Evolutionary conservation across 2,329 filamentous ascomycete species (phyloP), one percentile per base, ranked within the genome.

Genomic region (Acephala macrosclerotiorum): DNA sequence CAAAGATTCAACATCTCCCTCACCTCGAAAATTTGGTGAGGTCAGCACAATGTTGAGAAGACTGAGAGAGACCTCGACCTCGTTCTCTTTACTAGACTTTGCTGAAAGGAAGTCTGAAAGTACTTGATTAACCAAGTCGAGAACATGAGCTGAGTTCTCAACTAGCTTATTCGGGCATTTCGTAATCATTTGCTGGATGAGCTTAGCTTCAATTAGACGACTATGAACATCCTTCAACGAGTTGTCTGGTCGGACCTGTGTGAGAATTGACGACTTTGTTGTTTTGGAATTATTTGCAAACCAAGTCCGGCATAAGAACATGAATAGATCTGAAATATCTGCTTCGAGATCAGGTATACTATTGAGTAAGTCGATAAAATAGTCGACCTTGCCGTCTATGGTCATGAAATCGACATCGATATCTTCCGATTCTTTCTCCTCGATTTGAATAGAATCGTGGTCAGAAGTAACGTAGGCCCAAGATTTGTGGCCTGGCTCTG

Each of bases 141-240:
- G 78, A 7, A 92, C 82, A 70, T 91, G 87, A 51, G 84, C 84
- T 1, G 90, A 89, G 64, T 88, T 85, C 36, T 83, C 84, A 35
- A 90, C 84, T 14, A 93, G 81, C 67, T 86, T 88, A 25, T 89
- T 85, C 0, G 88, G 84, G 55, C 89, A 84, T 55, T 80, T 83
- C 26, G 86, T 84, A 76, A 92, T 87, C 77, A 93, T 83, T 38
- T 83, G 84, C 72, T 91, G 88, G 8, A 92, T 80, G 0, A 92
- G 77, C 58, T 87, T 87, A 5, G 88, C 81, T 68, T 91, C 83
- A 6, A 84, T 76, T 1, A 93, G 78, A 3, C 82, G 80, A 4
- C 74, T 74, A 2, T 87, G 65, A 0, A 85, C 79, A 55, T 86
- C 81, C 1, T 75, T 71, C 0, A 72, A 61, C 3, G 77, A 71